Conservation (phyloP, 768 basidiomycete species). For the Mycena epipterygia region DNA sequence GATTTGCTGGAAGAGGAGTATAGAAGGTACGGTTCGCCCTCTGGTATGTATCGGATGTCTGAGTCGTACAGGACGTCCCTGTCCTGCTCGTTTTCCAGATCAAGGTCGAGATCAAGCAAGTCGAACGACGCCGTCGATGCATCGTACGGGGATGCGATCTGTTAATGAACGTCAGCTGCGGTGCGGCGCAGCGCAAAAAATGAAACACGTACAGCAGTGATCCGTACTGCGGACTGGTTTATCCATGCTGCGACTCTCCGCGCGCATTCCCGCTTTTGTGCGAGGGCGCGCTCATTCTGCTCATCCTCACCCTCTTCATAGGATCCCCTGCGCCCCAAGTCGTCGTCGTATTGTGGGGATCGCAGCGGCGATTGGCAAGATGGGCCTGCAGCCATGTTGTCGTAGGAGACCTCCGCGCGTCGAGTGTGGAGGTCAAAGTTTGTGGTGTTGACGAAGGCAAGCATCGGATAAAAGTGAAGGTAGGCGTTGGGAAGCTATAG, state of each 20-base stretch:
- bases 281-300: conserved; percentile 19
- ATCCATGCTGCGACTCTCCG: conserved; percentile 35
- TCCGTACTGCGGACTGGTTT: conserved; percentile 35
- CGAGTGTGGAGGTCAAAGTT: conserved; percentile 27
- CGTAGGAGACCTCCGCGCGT: conserved; percentile 20
- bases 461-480: conserved; percentile 12
- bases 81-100: conserved; percentile 26
- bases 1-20: conserved; percentile 26
- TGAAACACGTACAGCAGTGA: conserved; percentile 30
- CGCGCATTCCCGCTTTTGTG: conserved; percentile 34
- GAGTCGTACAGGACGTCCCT: conserved; percentile 5
- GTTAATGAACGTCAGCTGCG: conserved; percentile 10
- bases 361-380: conserved; percentile 26
- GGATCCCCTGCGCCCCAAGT: conserved; percentile 13
- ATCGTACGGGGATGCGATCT: conserved; percentile 26
- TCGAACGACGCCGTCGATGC: conserved; percentile 30
- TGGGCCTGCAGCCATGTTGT: conserved; percentile 27
- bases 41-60: conserved; percentile 5
- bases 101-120: conserved; percentile 27
- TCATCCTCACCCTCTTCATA: conserved; percentile 23
- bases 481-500: conserved; percentile 1
- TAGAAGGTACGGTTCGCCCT: conserved; percentile 22
- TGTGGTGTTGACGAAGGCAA: conserved; percentile 30
- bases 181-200: neutral
- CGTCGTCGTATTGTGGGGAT: conserved; percentile 25